These are phyloP conservation scores for Chlorella ohadii DNA, from an alignment of 139 green algal genomes.

Conservation along the genomic window DNA sequence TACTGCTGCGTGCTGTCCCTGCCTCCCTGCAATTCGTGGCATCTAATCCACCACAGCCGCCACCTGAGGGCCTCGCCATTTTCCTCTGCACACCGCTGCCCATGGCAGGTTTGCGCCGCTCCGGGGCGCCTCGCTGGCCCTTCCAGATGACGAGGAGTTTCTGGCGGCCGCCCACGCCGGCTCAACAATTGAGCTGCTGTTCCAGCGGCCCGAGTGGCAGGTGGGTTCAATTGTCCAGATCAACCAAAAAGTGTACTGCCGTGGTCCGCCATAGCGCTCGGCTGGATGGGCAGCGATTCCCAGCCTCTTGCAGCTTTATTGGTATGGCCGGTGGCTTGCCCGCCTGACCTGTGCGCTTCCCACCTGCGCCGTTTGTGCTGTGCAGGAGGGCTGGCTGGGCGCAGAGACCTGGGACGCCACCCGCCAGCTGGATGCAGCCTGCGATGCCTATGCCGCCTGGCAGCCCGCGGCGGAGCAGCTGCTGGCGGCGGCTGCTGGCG, in stretches of 20 bases:
- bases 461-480: slow-evolving; percentile 27
- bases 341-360: background rate
- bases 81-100: too few relatives aligned
- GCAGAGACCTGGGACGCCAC: slow-evolving; percentile 55
- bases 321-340: too few relatives aligned
- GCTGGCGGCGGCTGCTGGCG: background rate
- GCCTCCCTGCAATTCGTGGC: background rate
- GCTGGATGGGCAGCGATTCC: too few relatives aligned
- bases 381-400: slow-evolving; percentile 42
- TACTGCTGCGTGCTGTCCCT: background rate
- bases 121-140: slow-evolving; percentile 5
- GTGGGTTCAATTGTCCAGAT: too few relatives aligned
- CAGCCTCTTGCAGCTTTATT: too few relatives aligned
- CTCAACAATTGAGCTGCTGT: slow-evolving; percentile 43
- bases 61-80: too few relatives aligned
- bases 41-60: too few relatives aligned
- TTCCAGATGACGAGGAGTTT: slow-evolving; percentile 17
- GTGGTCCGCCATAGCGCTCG: too few relatives aligned
- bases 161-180: background rate
- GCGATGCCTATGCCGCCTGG: slow-evolving; percentile 49
- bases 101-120: slow-evolving; percentile 20
- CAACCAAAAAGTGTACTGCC: too few relatives aligned
- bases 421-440: slow-evolving; percentile 31
- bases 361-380: too few relatives aligned
- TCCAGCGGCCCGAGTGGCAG: slow-evolving; percentile 35